A percentile compares a stretch with the other conserved stretches of the same genome.
Evolutionary conservation across 305 asterid genomes (phyloP).

Genomic region (Fraxinus floribunda): DNA sequence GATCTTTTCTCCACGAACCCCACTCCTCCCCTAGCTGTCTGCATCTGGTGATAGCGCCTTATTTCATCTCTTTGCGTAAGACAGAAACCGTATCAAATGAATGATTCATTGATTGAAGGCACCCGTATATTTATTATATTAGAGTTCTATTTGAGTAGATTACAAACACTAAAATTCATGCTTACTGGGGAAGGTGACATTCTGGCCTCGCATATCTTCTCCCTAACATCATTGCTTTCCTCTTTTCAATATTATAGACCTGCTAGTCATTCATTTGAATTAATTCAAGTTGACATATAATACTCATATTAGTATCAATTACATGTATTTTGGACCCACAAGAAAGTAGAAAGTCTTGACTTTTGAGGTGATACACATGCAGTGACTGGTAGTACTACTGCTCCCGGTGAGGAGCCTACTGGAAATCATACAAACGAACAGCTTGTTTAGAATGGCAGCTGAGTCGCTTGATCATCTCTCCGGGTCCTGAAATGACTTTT

Average conservation of each 20-base stretch:
- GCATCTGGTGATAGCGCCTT: background rate
- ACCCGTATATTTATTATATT: background rate
- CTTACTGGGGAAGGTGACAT: conserved; percentile 13
- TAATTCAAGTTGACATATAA: background rate
- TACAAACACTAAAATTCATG: background rate
- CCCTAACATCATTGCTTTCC: background rate
- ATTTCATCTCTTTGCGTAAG: background rate
- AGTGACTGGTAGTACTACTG: background rate
- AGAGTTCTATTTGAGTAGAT: background rate
- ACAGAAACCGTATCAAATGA: background rate
- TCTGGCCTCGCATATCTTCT: background rate
- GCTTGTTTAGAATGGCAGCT: background rate
- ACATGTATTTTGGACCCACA: background rate
- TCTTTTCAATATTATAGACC: background rate
- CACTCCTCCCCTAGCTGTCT: background rate
- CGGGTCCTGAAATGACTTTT: conserved; percentile 9
- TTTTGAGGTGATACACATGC: background rate
- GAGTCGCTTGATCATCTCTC: conserved; percentile 1
- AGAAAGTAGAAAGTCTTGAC: background rate
- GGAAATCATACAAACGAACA: background rate
- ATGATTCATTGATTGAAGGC: background rate
- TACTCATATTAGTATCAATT: background rate
- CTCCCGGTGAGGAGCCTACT: background rate
- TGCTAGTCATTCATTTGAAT: background rate
- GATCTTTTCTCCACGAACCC: background rate